Conservation (phyloP, 306 rosid species). For the Sechiopsis laciniata region DNA sequence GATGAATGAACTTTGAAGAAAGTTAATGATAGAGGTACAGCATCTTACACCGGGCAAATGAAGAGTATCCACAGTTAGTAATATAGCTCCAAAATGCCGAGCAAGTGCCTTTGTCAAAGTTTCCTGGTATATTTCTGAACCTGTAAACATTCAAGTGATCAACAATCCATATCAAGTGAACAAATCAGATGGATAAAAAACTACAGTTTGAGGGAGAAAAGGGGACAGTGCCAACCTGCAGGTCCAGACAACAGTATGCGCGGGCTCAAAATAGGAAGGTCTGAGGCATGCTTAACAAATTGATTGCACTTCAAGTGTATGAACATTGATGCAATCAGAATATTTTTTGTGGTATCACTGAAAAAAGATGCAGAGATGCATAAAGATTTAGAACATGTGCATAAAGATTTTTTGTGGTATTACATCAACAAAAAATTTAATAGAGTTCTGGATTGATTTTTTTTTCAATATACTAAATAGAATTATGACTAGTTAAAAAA, state of each 20-base stretch:
- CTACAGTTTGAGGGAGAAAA: slow-evolving; percentile 13
- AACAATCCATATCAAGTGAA: slow-evolving; percentile 18
- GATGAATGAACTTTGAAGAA: slow-evolving; percentile 7
- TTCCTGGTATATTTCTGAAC: slow-evolving; percentile 96
- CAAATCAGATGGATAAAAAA: slow-evolving; percentile 4
- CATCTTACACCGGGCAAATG: slow-evolving; percentile 77
- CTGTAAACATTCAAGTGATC: slow-evolving; percentile 37
- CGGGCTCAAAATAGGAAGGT: slow-evolving; percentile 66
- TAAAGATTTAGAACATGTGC: slow-evolving; percentile 3
- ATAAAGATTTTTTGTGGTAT: no score
- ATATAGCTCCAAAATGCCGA: slow-evolving; percentile 65
- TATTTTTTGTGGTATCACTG: slow-evolving; percentile 79
- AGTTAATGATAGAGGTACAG: slow-evolving; percentile 8
- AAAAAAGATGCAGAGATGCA: slow-evolving; percentile 21
- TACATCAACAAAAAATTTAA: background rate
- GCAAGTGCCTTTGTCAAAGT: slow-evolving; percentile 89
- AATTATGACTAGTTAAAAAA: background rate
- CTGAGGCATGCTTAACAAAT: slow-evolving; percentile 61
- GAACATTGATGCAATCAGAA: slow-evolving; percentile 63
- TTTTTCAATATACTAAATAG: background rate
- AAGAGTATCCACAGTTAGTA: slow-evolving; percentile 78
- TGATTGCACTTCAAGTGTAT: slow-evolving; percentile 73
- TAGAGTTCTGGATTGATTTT: background rate
- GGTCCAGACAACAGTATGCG: slow-evolving; percentile 90
- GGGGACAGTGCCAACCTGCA: slow-evolving; percentile 44